These are phyloP conservation scores for Sphagnum contortum DNA, from an alignment of 225 moss, liverwort and hornwort species.

Conservation along the genomic window DNA sequence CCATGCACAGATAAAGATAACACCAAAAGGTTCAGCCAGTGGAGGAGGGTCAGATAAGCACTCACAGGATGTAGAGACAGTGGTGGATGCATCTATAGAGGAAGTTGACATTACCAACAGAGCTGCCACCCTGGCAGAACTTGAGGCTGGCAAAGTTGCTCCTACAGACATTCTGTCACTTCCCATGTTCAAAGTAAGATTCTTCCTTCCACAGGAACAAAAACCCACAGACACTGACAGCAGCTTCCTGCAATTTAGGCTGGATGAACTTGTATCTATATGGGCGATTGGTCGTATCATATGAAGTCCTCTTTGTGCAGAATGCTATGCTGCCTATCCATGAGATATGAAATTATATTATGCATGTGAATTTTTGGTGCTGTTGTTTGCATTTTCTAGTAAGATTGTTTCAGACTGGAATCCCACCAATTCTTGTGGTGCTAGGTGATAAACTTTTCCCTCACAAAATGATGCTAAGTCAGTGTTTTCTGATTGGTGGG, in stretches of 20 bases:
- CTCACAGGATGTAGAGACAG: slow-evolving; percentile 20
- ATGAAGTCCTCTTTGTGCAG: background rate
- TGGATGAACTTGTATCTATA: background rate
- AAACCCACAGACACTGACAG: background rate
- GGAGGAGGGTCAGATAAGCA: slow-evolving; percentile 27
- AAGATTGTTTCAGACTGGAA: too few relatives aligned
- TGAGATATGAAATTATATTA: too few relatives aligned
- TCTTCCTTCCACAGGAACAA: background rate
- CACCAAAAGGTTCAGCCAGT: slow-evolving; percentile 39
- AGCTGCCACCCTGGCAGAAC: slow-evolving; percentile 58
- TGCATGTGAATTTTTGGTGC: too few relatives aligned
- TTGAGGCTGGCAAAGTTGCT: slow-evolving; percentile 72
- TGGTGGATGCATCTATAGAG: slow-evolving; percentile 32
- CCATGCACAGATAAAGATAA: slow-evolving; percentile 65
- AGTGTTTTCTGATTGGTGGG: too few relatives aligned
- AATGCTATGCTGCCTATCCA: background rate
- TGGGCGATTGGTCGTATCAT: background rate
- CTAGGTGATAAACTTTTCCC: too few relatives aligned
- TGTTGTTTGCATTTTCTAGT: too few relatives aligned
- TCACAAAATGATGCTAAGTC: too few relatives aligned
- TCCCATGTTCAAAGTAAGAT: slow-evolving; percentile 64
- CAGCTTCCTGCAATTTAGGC: background rate
- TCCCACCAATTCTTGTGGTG: too few relatives aligned
- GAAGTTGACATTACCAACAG: slow-evolving; percentile 16
- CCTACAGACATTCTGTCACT: slow-evolving; percentile 67